Percentiles rank a stretch among this genome's conserved stretches.
These are phyloP conservation scores for Ensete ventricosum DNA, from an alignment of 176 grass and related monocot species.

Conservation along the genomic window DNA sequence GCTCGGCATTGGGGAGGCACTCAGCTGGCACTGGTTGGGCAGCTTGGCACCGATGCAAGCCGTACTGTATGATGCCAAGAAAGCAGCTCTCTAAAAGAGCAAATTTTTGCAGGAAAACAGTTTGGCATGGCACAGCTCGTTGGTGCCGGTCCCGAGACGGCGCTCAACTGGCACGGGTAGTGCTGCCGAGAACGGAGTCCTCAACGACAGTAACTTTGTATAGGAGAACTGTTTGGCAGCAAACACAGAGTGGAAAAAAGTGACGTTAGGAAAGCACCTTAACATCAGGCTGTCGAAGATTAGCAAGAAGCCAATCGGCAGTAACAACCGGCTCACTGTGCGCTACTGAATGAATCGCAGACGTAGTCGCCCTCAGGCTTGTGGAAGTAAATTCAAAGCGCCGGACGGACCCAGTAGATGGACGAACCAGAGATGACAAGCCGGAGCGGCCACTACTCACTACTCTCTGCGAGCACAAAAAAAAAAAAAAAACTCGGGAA, in stretches of 20 bases:
- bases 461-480: not conserved
- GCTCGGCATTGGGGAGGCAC: too few relatives aligned
- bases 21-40: too few relatives aligned
- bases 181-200: too few relatives aligned
- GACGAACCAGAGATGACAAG: conserved; percentile 10
- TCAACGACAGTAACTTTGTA: too few relatives aligned
- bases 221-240: too few relatives aligned
- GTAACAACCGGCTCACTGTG: conserved; percentile 66
- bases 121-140: too few relatives aligned
- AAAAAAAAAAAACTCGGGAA: not conserved
- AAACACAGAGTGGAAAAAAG: not conserved
- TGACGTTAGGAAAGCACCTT: conserved; percentile 34
- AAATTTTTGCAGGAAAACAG: too few relatives aligned
- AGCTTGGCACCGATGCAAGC: too few relatives aligned
- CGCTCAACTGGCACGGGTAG: too few relatives aligned
- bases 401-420: not conserved
- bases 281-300: conserved; percentile 69
- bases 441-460: not conserved
- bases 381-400: not conserved
- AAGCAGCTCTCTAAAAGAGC: too few relatives aligned
- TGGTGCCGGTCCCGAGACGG: too few relatives aligned
- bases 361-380: not conserved
- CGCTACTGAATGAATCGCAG: conserved; percentile 36
- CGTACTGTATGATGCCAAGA: too few relatives aligned
- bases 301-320: conserved; percentile 74